Evolutionary conservation across 805 yeast genomes (phyloP), one percentile per base, ranked within the genome.

Genomic region (Candida caryicola): DNA sequence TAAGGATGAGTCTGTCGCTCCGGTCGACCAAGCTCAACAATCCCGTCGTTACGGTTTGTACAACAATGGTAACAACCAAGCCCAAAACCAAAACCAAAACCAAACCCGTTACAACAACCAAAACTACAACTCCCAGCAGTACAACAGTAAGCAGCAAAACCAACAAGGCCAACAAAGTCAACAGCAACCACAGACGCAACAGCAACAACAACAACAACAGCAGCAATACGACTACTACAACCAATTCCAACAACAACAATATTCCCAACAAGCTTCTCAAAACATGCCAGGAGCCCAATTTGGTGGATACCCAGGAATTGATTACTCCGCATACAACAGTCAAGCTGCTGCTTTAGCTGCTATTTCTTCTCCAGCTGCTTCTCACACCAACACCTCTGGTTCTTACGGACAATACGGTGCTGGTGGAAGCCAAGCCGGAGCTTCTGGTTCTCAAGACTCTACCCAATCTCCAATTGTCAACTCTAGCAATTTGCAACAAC

Each of bases 231-330:
- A 64, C 41, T 56, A 59, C 52, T 60, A 61, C 50, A 50, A 47
- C 26, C 69, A 63, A 46, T 63, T 44, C 46, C 61, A 61, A 47
- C 72, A 62, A 46, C 71, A 60, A 40, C 73, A 66, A 44, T 67
- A 63, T 41, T 64, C 65, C 14, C 70, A 64, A 50, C 72, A 66
- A 48, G 62, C 64, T 37, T 60, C 60, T 26, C 72, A 67, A 44
- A 54, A 59, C 36, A 42, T 62, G 29, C 74, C 74, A 39, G 70
- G 64, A 23, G 53, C 48, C 30, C 71, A 64, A 50, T 69, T 60
- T 50, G 72, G 58, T 33, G 68, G 64, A 32, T 70, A 67, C 55
- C 74, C 74, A 33, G 71, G 69, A 19, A 54, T 60, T 32, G 75
- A 69, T 49, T 69, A 69, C 56, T 55, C 64, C 29, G 61, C 60